Base-by-base conservation (phyloP, 345 rosid species). In the Gossypium bickii region DNA sequence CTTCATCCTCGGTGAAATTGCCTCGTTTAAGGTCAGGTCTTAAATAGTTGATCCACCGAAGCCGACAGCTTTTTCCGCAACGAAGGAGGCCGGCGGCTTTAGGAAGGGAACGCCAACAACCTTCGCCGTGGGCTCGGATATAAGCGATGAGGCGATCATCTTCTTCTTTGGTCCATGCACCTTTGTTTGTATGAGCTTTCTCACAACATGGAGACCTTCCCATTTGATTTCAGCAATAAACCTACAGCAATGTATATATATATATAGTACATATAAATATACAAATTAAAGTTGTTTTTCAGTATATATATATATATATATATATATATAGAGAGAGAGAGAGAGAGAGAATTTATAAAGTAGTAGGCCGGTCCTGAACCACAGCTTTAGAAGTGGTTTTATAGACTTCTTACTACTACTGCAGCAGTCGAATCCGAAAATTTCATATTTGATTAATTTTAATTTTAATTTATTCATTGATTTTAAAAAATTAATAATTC, bases 181-280 rank as follows among this genome's bases (percentile, higher is more conserved):
- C 95, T 75, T 88, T 90, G 90, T 90, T 90, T 15, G 92, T 90
- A 74, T 90, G 95, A 43, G 89, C 92, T 78, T 90, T 90, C 79
- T 90, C 95, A 55, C 95, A 90, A 48, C 95, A 90, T 63, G 95
- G 95, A 62, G 95, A 90, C 83, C 95, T 87, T 67, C 95, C 95
- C 95, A 90, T 90, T 18, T 18, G 25, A 56, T 56, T 7, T n/a
- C 12, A 45, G 49, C 49, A 45, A 11, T 8, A 45, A 45, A 7
- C 58, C 53, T 7, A 49, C 18, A 16, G 22, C 6, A 53, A 8
- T 7, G 2, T 53, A n/a, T 53, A 7, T 53, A 25, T 17, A 20
- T 53, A 7, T 53, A 17, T 17, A 20, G 2, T 53, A 20, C 3
- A 51, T 51, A 6, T 3, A 51, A 51, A 2, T 51, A 12, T 3